Evolutionary conservation across 176 grass and related monocot species (phyloP).

Genomic region (Bothriochloa decipiens): DNA sequence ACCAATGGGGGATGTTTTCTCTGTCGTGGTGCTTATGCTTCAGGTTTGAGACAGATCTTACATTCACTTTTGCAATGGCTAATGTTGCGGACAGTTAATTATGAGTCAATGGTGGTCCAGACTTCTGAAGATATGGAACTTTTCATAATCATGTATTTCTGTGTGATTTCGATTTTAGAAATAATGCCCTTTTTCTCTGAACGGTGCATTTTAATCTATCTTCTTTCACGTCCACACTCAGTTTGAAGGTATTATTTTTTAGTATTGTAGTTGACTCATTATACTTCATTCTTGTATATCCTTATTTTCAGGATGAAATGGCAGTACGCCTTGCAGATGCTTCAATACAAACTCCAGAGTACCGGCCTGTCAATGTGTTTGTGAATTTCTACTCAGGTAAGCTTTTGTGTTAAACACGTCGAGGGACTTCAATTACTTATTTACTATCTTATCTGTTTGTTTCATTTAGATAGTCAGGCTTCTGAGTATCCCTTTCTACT

Average conservation of each 20-base stretch:
- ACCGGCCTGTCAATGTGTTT: slow-evolving; percentile 83
- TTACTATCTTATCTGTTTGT: not conserved
- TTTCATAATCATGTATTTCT: slow-evolving; percentile 6
- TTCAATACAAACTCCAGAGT: slow-evolving; percentile 78
- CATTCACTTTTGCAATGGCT: not conserved
- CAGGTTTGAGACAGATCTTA: slow-evolving; percentile 60
- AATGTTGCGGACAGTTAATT: slow-evolving; percentile 1
- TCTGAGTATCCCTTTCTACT: not conserved
- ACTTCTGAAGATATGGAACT: not conserved
- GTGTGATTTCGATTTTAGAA: slow-evolving; percentile 18
- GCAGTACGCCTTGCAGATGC: slow-evolving; percentile 69
- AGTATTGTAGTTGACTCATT: not conserved
- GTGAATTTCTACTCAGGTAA: slow-evolving; percentile 95
- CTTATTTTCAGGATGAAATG: slow-evolving; percentile 73
- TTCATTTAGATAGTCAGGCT: slow-evolving; percentile 2
- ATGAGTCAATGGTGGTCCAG: not conserved
- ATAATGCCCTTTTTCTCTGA: not conserved
- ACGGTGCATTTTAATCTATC: not conserved
- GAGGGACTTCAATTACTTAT: not conserved
- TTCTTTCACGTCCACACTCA: slow-evolving; percentile 5
- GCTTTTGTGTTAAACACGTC: not conserved
- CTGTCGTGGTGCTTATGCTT: slow-evolving; percentile 83
- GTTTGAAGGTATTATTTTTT: not conserved
- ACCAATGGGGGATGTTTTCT: slow-evolving; percentile 96
- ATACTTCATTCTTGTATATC: not conserved